Evolutionary conservation across 1,139 yeast genomes (phyloP).

Genomic region (Hansenula lynferdii): DNA sequence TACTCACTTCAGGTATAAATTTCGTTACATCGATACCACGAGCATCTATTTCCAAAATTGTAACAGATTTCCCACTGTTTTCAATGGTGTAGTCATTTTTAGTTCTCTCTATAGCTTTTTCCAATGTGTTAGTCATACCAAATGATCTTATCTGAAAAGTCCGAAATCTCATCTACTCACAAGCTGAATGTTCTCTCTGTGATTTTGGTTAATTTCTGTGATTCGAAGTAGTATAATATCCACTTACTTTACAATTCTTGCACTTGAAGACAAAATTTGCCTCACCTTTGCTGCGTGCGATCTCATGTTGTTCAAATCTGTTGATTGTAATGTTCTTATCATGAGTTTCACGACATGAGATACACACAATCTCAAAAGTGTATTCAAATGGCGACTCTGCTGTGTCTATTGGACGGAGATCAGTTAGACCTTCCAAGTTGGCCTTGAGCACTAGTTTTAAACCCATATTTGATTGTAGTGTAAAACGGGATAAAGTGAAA

Average conservation of each 20-base stretch:
- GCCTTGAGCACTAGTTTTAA: slow-evolving; percentile 51
- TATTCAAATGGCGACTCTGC: slow-evolving; percentile 64
- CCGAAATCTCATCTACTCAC: slow-evolving; percentile 8
- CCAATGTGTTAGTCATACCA: background rate
- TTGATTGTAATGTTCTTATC: slow-evolving; percentile 72
- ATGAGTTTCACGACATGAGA: slow-evolving; percentile 75
- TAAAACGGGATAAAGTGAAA: too few relatives aligned
- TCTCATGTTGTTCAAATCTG: slow-evolving; percentile 46
- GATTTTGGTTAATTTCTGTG: background rate
- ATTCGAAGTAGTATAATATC: background rate
- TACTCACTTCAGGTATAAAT: slow-evolving; percentile 49
- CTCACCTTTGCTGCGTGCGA: slow-evolving; percentile 72
- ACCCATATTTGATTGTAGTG: slow-evolving; percentile 13
- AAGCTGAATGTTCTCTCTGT: slow-evolving; percentile 31
- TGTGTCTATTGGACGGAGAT: slow-evolving; percentile 59
- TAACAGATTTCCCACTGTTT: slow-evolving; percentile 28
- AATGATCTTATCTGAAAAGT: slow-evolving; percentile 24
- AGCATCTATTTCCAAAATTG: slow-evolving; percentile 67
- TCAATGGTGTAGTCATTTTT: slow-evolving; percentile 30
- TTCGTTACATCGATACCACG: slow-evolving; percentile 76
- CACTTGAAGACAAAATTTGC: slow-evolving; percentile 85
- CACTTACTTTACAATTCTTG: slow-evolving; percentile 45
- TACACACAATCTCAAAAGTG: slow-evolving; percentile 69
- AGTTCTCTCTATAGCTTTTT: slow-evolving; percentile 33
- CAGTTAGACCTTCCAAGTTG: slow-evolving; percentile 58